A percentile compares a stretch with the other conserved stretches of the same genome.
Evolutionary conservation across 495 filamentous ascomycete genomes (phyloP).

Genomic region (Xylaria intraflava): DNA sequence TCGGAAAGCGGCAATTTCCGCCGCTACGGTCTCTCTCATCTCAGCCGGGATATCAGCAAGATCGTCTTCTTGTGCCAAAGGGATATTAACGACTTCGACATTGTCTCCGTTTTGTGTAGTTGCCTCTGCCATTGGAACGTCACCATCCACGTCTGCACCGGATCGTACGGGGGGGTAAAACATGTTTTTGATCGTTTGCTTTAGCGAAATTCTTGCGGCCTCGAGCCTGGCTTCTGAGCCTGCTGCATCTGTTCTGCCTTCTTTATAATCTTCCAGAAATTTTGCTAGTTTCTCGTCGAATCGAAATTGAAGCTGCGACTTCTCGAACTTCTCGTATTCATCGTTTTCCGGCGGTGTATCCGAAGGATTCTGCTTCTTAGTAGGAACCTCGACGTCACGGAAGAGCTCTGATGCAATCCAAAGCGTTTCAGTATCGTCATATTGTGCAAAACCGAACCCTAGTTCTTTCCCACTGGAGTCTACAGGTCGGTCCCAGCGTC

Average conservation of each 20-base stretch:
- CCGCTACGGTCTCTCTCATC: slow-evolving; percentile 93
- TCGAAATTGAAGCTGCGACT: slow-evolving; percentile 62
- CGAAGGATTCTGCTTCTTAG: slow-evolving; percentile 58
- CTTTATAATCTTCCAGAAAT: slow-evolving; percentile 75
- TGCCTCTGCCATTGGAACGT: slow-evolving; percentile 63
- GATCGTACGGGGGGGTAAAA: slow-evolving; percentile 58
- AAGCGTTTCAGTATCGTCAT: slow-evolving; percentile 85
- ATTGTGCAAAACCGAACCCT: slow-evolving; percentile 95
- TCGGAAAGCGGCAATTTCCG: slow-evolving; percentile 89
- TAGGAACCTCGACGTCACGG: slow-evolving; percentile 77
- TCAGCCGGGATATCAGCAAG: slow-evolving; percentile 92
- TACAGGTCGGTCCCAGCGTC: slow-evolving; percentile 74
- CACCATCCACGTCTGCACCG: slow-evolving; percentile 53
- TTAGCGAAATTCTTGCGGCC: slow-evolving; percentile 55
- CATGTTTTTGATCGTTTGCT: slow-evolving; percentile 60
- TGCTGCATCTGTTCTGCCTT: slow-evolving; percentile 55
- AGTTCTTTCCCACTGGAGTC: slow-evolving; percentile 55
- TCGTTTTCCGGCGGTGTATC: slow-evolving; percentile 39
- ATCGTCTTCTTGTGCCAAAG: slow-evolving; percentile 85
- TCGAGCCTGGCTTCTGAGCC: slow-evolving; percentile 62
- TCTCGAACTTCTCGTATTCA: slow-evolving; percentile 57
- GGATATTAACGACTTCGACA: slow-evolving; percentile 85
- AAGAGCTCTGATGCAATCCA: slow-evolving; percentile 80
- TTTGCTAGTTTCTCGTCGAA: slow-evolving; percentile 75
- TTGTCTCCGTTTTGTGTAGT: slow-evolving; percentile 51